phyloP scores from a whole-genome alignment of 495 filamentous ascomycete species.

The Xylaria curta region DNA sequence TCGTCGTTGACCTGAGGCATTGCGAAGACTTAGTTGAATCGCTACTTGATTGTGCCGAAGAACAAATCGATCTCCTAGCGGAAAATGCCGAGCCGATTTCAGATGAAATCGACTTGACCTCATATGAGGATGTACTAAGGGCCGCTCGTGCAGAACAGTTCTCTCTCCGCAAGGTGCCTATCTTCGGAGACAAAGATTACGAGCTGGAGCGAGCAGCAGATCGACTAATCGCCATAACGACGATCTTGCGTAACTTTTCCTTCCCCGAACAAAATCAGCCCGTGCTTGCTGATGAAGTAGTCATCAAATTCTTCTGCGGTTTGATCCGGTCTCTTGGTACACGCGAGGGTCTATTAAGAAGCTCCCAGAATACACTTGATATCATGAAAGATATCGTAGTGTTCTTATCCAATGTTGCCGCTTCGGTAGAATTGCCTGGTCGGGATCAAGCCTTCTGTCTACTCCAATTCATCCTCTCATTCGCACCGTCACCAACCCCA shows the following conservation, averaged over 20 bases:
- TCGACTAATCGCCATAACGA: conserved; percentile 86
- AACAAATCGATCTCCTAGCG: conserved; percentile 78
- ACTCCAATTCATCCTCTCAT: conserved; percentile 87
- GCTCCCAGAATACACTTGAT: conserved; percentile 81
- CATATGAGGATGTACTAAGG: conserved; percentile 88
- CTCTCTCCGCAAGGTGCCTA: conserved; percentile 68
- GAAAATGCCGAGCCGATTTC: conserved; percentile 84
- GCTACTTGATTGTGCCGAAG: conserved; percentile 87
- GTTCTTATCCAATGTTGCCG: conserved; percentile 84
- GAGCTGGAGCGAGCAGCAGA: conserved; percentile 87
- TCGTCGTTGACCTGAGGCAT: conserved; percentile 60
- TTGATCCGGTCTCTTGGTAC: conserved; percentile 89
- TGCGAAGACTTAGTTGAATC: conserved; percentile 91
- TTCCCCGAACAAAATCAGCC: conserved; percentile 78
- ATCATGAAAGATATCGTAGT: conserved; percentile 96
- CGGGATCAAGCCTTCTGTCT: conserved; percentile 88
- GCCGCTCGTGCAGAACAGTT: conserved; percentile 75
- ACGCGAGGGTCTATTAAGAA: conserved; percentile 82
- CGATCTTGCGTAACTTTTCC: conserved; percentile 90
- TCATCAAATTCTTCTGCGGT: conserved; percentile 80
- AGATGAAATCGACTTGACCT: conserved; percentile 76
- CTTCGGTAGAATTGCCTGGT: conserved; percentile 79
- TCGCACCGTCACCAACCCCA: conserved; percentile 76
- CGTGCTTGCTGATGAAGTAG: conserved; percentile 71
- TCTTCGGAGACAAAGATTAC: conserved; percentile 79